Evolutionary conservation across 2,329 filamentous ascomycete species (phyloP).

Genomic region (Coniochaeta hoffmannii): DNA sequence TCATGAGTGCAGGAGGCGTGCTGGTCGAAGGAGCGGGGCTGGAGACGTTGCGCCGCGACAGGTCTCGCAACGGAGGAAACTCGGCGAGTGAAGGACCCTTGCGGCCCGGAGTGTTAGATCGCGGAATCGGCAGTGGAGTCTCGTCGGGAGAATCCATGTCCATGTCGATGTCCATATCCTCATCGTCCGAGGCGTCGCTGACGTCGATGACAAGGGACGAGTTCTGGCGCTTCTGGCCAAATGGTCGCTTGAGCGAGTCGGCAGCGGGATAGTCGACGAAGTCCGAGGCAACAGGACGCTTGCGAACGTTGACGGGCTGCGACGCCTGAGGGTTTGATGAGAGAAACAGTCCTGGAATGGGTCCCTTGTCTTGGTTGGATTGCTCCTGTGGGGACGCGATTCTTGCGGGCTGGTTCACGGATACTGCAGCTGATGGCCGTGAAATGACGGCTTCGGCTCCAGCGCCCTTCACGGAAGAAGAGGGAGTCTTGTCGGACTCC

Average conservation of each 20-base stretch:
- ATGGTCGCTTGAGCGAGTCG: conserved; percentile 48
- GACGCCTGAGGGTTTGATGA: conserved; percentile 11
- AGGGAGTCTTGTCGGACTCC: conserved; percentile 15
- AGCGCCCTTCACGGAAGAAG: conserved; percentile 5
- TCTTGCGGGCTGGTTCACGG: background rate
- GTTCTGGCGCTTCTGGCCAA: conserved; percentile 50
- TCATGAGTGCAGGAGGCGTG: conserved; percentile 29
- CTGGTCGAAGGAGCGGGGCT: conserved; percentile 29
- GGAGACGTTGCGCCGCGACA: conserved; percentile 28
- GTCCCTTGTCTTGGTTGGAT: background rate
- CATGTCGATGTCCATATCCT: conserved; percentile 64
- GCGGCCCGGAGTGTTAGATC: conserved; percentile 22
- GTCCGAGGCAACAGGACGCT: conserved; percentile 56
- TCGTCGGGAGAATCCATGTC: conserved; percentile 52
- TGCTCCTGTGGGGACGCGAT: background rate
- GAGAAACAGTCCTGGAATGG: conserved; percentile 10
- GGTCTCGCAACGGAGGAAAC: conserved; percentile 34
- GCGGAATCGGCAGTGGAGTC: conserved; percentile 22
- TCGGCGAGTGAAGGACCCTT: conserved; percentile 32
- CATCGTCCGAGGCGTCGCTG: conserved; percentile 61
- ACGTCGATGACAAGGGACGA: conserved; percentile 74
- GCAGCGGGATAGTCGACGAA: conserved; percentile 50
- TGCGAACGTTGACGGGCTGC: conserved; percentile 20
- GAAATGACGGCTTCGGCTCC: conserved; percentile 3
- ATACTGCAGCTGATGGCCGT: background rate